Evolutionary conservation across 768 basidiomycete genomes (phyloP).

Genomic region (Trametes maxima): DNA sequence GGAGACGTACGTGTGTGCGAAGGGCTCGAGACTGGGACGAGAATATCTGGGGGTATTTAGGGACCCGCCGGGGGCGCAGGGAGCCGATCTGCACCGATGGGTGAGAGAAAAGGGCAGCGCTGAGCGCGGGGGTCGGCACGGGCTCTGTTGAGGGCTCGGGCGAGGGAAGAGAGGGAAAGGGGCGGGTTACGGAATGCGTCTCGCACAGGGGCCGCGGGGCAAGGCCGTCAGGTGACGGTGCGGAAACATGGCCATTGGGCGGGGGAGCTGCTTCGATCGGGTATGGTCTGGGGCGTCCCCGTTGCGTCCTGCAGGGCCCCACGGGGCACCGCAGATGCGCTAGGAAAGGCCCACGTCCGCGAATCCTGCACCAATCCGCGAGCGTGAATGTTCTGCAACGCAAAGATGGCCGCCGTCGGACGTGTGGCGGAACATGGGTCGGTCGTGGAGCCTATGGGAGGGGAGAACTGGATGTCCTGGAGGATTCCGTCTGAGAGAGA

Average conservation of each 20-base stretch:
- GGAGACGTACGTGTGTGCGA: slow-evolving; percentile 10
- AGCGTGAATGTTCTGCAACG: background rate
- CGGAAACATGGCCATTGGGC: slow-evolving; percentile 1
- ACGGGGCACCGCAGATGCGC: background rate
- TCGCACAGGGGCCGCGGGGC: background rate
- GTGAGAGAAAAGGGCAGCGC: slow-evolving; percentile 4
- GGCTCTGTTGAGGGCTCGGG: slow-evolving; percentile 7
- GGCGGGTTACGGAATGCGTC: background rate
- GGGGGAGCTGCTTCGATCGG: slow-evolving; percentile 3
- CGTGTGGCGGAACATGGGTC: background rate
- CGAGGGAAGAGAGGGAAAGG: slow-evolving; percentile 1
- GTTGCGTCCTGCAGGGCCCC: background rate
- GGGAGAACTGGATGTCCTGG: background rate
- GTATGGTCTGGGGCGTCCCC: background rate
- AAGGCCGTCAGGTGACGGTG: slow-evolving; percentile 8
- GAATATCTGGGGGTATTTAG: slow-evolving; percentile 20
- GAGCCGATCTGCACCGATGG: slow-evolving; percentile 18
- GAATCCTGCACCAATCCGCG: background rate
- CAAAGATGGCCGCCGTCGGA: background rate
- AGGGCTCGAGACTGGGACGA: background rate
- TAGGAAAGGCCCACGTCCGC: no score
- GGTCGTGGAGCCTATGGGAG: background rate
- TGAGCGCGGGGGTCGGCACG: slow-evolving; percentile 13
- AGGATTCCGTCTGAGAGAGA: background rate
- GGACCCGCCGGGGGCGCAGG: background rate